These are phyloP conservation scores for Saturnispora diversa DNA, from an alignment of 805 yeast genomes.

Conservation along the genomic window DNA sequence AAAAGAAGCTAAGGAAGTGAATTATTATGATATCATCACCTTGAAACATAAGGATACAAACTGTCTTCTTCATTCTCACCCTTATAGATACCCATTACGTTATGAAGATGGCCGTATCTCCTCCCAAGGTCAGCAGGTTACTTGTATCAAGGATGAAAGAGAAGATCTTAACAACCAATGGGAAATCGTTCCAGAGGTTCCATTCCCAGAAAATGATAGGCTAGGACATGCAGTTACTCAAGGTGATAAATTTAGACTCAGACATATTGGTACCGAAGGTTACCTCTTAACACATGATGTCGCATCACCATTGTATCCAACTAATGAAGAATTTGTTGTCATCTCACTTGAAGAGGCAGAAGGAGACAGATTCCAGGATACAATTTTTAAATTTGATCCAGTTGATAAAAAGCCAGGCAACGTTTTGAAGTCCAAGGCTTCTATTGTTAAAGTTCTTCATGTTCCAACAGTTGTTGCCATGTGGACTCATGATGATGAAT, in stretches of 20 bases:
- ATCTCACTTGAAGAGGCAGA: constrained; percentile 52
- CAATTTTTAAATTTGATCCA: constrained; percentile 68
- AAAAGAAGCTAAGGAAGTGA: constrained; percentile 57
- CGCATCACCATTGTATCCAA: constrained; percentile 85
- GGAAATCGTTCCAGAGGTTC: constrained; percentile 66
- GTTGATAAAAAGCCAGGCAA: constrained; percentile 44
- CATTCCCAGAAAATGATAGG: constrained; percentile 33
- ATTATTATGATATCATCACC: constrained; percentile 70
- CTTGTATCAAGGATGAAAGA: constrained; percentile 47
- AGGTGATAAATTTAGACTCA: constrained; percentile 69
- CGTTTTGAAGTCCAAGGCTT: constrained; percentile 59
- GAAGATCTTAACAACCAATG: constrained; percentile 75
- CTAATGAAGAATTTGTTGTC: constrained; percentile 91
- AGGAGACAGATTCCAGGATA: constrained; percentile 50
- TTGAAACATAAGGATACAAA: constrained; percentile 74
- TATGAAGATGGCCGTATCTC: constrained; percentile 95
- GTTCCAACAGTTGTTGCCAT: constrained; percentile 83
- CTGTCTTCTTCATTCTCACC: constrained; percentile 78
- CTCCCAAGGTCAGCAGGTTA: constrained; percentile 91
- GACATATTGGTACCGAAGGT: constrained; percentile 75
- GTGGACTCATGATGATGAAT: constrained; percentile 83
- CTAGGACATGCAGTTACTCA: constrained; percentile 48
- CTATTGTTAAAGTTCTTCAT: constrained; percentile 65
- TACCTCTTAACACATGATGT: constrained; percentile 86
- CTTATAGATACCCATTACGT: constrained; percentile 69